Evolutionary conservation across 2,329 filamentous ascomycete species (phyloP), one percentile per base, ranked within the genome.

Genomic region (Neurospora sp.): DNA sequence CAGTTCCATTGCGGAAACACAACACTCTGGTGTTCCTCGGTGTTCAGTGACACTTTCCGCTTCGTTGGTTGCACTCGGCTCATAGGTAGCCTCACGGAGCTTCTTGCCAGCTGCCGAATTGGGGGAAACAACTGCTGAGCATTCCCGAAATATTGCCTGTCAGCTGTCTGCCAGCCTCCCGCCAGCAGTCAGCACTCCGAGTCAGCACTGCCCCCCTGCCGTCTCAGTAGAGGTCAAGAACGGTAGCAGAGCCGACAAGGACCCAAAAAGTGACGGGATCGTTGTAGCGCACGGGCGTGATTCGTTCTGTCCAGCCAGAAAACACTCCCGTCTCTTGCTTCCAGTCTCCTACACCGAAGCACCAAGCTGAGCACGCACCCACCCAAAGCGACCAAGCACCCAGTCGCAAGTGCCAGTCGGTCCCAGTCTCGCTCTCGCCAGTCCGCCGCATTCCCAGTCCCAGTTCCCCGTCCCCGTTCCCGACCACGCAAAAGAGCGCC

Each of bases 401-500:
- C 38, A 19, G 23, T 46, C 33, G 67, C 41, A 57, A 41, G 40
- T 68, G 67, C 17, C 67, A 68, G 43, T 33, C 52, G 17, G 52
- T 57, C 23, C 52, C 52, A 57, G 23, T 33, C 28, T 62, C 52
- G 23, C 43, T n/a, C n/a, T 46, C 43, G 43, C 43, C 66, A 52
- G 43, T 40, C 36, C 19, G 62, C 68, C 70, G 43, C 69, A 67
- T 67, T 40, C 68, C 23, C 43, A 66, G 70, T 36, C 66, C 70
- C 73, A 74, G 72, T 73, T 74, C 71, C 71, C 72, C 70, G 71
- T 69, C 71, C 68, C 74, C 43, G 68, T 71, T 75, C 72, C 77
- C 78, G 78, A 77, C 73, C 76, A 69, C 52, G 23, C 52, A 62
- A 57, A 57, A 57, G 23, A 33, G 23, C 52, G 23, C 52, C 52